Conservation (phyloP, 345 rosid genomes). For the Psidium friedrichsthalianum region DNA sequence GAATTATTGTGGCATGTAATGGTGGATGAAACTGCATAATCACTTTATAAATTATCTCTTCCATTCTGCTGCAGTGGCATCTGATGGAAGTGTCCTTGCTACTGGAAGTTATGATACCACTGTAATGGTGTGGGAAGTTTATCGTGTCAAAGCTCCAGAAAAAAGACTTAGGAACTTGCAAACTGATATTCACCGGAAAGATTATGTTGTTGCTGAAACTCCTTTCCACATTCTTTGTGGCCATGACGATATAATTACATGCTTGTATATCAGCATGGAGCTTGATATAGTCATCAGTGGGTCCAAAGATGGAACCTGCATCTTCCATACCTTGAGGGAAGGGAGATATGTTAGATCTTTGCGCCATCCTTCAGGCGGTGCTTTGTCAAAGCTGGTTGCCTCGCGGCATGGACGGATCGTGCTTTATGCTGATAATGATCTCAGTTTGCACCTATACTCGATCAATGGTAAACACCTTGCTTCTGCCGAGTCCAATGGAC, state of each 20-base stretch:
- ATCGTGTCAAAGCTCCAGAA: slow-evolving; percentile 44
- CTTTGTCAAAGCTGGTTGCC: slow-evolving; percentile 77
- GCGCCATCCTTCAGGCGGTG: slow-evolving; percentile 72
- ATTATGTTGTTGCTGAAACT: slow-evolving; percentile 61
- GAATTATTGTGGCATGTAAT: background rate
- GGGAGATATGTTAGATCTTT: slow-evolving; percentile 90
- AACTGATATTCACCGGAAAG: slow-evolving; percentile 53
- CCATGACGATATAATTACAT: slow-evolving; percentile 90
- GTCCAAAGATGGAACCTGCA: slow-evolving; percentile 94
- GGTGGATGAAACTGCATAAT: background rate
- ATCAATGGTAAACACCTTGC: slow-evolving; percentile 94
- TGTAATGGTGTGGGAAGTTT: slow-evolving; percentile 90
- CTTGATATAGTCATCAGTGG: slow-evolving; percentile 95
- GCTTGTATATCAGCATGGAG: slow-evolving; percentile 71
- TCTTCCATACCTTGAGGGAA: slow-evolving; percentile 79
- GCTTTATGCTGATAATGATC: slow-evolving; percentile 81
- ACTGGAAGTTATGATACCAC: slow-evolving; percentile 98
- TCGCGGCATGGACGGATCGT: slow-evolving; percentile 77
- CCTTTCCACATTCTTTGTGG: slow-evolving; percentile 95
- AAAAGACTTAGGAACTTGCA: slow-evolving; percentile 48
- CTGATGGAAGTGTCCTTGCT: slow-evolving; percentile 79
- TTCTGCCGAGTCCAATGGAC: slow-evolving; percentile 79
- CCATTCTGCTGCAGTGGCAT: slow-evolving; percentile 49
- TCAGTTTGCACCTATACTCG: slow-evolving; percentile 77
- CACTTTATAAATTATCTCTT: background rate